Conservation (phyloP, 2,329 filamentous ascomycete genomes). For the Aspergillus niger region DNA sequence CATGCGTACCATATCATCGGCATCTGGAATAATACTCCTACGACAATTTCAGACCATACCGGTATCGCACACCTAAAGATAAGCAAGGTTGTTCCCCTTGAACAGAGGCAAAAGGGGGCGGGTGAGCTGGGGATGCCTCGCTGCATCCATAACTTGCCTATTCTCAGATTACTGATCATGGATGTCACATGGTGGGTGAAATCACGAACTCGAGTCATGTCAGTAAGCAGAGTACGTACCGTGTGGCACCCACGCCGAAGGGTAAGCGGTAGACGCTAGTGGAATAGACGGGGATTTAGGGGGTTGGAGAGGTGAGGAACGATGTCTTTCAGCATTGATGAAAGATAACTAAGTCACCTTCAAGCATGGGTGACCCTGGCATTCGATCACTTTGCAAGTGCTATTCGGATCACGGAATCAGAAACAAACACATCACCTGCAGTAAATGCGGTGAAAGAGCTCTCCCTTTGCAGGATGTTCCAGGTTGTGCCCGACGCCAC, state of each 20-base stretch:
- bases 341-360: neutral
- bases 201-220: neutral
- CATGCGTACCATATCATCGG: neutral
- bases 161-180: neutral
- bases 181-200: neutral
- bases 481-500: neutral
- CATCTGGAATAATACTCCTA: neutral
- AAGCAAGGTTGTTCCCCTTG: neutral
- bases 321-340: neutral
- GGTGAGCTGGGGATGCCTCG: neutral
- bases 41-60: neutral
- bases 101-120: too few species aligned
- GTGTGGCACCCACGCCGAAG: neutral
- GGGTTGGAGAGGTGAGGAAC: neutral
- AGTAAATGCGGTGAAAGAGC: neutral
- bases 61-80: neutral
- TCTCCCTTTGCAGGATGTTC: neutral
- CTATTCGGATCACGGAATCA: neutral
- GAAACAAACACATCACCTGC: slow-evolving; percentile 3
- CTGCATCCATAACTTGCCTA: neutral
- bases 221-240: neutral
- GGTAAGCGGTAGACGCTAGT: neutral
- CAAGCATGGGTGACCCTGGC: neutral
- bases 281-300: neutral
- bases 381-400: neutral